Base-by-base conservation (phyloP, 2,329 filamentous ascomycete species). In the Alternaria burnsii region DNA sequence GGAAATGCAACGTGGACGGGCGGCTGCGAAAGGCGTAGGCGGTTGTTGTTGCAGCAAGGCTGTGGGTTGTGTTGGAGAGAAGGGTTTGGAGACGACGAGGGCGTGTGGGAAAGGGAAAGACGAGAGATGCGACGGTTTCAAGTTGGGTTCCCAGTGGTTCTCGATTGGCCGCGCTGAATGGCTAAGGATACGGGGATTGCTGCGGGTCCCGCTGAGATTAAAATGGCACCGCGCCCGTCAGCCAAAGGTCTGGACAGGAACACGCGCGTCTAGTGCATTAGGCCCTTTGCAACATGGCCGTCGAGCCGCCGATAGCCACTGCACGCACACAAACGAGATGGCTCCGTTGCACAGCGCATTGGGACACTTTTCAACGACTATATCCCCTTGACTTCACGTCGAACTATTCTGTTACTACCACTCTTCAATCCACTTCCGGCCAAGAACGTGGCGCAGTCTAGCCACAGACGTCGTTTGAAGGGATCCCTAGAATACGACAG, bases 121-220 rank as follows among this genome's bases (percentile, higher is more conserved):
- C 42, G 26, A 52, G 55, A 58, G 50, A 65, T 67, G 63, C 62
- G 64, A 67, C 65, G 62, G 71, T 74, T 74, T 74, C 71, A 74
- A 58, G 36, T 58, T 52, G 57, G 53, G 41, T 55, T 55, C 51
- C 58, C 55, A 43, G 48, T 41, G 36, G 30, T 55, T 59, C 56
- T 57, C 58, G 44, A 65, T 68, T 68, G 65, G 65, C 58, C 55
- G 40, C 47, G 32, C 32, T 16, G 46, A 36, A 18, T 48, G 47
- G 56, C 38, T 42, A 57, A 47, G 61, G 58, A 55, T 57, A 34
- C 30, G 55, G 63, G 55, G 55, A 58, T 56, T 51, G 50, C 51
- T 42, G 57, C 58, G 57, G 61, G 55, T 63, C 61, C 50, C 61
- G 51, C 51, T 67, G 58, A 69, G 58, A 69, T 69, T 67, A 70